These are phyloP conservation scores for Barnettozyma hawaiiensis DNA, from an alignment of 1,139 yeast genomes.

Conservation along the genomic window DNA sequence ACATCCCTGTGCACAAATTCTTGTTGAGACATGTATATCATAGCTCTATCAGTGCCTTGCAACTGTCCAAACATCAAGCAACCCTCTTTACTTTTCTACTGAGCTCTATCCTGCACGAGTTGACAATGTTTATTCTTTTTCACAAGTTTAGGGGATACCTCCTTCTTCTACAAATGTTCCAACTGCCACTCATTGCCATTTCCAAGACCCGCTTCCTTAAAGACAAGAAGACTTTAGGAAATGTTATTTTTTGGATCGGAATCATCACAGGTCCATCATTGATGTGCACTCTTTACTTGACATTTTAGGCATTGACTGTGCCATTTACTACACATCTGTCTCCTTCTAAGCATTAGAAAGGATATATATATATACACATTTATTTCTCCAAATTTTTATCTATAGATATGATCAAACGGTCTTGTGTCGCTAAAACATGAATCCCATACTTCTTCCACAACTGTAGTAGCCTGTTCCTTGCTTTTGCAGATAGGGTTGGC, in stretches of 20 bases:
- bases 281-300: slow-evolving; percentile 77
- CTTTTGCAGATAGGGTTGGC: slow-evolving; percentile 81
- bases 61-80: slow-evolving; percentile 61
- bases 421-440: slow-evolving; percentile 93
- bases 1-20: slow-evolving; percentile 89
- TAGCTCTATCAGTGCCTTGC: slow-evolving; percentile 74
- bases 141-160: slow-evolving; percentile 75
- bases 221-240: slow-evolving; percentile 60
- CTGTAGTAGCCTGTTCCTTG: slow-evolving; percentile 67
- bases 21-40: slow-evolving; percentile 90
- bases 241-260: slow-evolving; percentile 86
- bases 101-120: slow-evolving; percentile 81
- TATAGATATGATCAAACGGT: slow-evolving; percentile 88
- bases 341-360: too few species aligned
- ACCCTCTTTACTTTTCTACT: slow-evolving; percentile 76
- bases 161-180: slow-evolving; percentile 72
- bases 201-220: slow-evolving; percentile 48
- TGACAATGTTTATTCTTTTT: slow-evolving; percentile 88
- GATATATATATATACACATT: too few species aligned
- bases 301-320: too few species aligned
- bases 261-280: slow-evolving; percentile 86
- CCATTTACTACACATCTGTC: too few species aligned
- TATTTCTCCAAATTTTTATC: too few species aligned
- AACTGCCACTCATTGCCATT: slow-evolving; percentile 55
- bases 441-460: slow-evolving; percentile 84